Conservation (phyloP, 2,329 filamentous ascomycete genomes). For the Biscogniauxia marginata region DNA sequence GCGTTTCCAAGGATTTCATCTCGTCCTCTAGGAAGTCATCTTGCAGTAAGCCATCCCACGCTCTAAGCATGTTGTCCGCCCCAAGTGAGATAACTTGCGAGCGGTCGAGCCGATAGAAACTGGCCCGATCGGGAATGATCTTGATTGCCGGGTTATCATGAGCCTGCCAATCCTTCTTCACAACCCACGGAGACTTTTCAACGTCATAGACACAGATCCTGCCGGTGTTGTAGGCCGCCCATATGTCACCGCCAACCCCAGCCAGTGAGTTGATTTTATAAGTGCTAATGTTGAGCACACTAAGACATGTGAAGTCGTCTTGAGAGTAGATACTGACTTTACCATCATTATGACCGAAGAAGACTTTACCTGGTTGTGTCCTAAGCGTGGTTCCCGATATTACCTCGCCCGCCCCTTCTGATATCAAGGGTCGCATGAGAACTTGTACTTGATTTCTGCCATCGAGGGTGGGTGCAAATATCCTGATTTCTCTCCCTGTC, state of each 20-base stretch:
- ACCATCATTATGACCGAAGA: slow-evolving; percentile 89
- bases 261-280: slow-evolving; percentile 92
- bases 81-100: slow-evolving; percentile 85
- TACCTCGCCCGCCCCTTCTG: slow-evolving; percentile 78
- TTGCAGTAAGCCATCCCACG: slow-evolving; percentile 91
- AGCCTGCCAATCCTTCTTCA: slow-evolving; percentile 93
- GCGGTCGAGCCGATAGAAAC: slow-evolving; percentile 80
- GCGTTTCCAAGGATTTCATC: slow-evolving; percentile 79
- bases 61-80: slow-evolving; percentile 76
- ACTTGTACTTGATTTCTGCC: slow-evolving; percentile 73
- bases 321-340: slow-evolving; percentile 92
- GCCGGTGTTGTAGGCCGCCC: slow-evolving; percentile 93
- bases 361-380: slow-evolving; percentile 74
- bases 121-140: slow-evolving; percentile 74
- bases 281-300: slow-evolving; percentile 79
- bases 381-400: slow-evolving; percentile 78
- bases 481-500: slow-evolving; percentile 78
- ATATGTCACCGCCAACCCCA: slow-evolving; percentile 78
- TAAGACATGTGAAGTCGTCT: slow-evolving; percentile 72
- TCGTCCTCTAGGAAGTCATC: slow-evolving; percentile 91
- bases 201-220: slow-evolving; percentile 94
- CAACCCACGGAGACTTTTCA: slow-evolving; percentile 75
- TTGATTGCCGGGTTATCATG: slow-evolving; percentile 80
- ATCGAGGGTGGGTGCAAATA: slow-evolving; percentile 73
- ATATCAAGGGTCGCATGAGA: slow-evolving; percentile 65